Evolutionary conservation across 2,329 filamentous ascomycete species (phyloP).

Genomic region (Alternaria solani): DNA sequence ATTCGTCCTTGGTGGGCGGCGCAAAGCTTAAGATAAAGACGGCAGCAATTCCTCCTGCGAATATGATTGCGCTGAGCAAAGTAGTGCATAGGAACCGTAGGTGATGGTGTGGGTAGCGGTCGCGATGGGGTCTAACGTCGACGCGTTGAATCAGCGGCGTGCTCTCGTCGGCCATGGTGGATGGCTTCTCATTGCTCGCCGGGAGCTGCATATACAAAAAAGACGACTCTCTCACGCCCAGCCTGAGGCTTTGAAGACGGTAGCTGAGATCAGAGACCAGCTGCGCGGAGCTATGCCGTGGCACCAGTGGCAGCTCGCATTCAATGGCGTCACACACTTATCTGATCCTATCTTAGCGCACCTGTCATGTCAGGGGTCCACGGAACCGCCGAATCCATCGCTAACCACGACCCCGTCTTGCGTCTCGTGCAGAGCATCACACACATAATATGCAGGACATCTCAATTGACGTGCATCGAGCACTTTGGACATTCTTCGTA

Average conservation of each 20-base stretch:
- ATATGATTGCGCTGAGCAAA: conserved; percentile 52
- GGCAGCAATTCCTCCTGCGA: conserved; percentile 49
- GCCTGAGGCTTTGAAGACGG: conserved; percentile 9
- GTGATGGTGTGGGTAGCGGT: conserved; percentile 61
- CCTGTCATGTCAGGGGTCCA: conserved; percentile 12
- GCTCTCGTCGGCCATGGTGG: conserved; percentile 62
- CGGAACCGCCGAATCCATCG: neutral
- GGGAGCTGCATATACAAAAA: conserved; percentile 22
- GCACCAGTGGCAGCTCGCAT: neutral
- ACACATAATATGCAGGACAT: neutral
- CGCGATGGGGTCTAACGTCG: conserved; percentile 62
- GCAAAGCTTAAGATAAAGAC: conserved; percentile 51
- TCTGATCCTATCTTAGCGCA: conserved; percentile 21
- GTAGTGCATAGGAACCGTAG: conserved; percentile 73
- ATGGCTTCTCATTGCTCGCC: conserved; percentile 37
- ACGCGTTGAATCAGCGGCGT: conserved; percentile 74
- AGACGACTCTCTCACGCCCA: neutral
- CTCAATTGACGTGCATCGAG: neutral
- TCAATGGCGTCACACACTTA: conserved; percentile 22
- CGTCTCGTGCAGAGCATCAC: neutral
- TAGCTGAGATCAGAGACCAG: neutral
- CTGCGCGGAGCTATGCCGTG: conserved; percentile 12
- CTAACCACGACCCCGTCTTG: neutral
- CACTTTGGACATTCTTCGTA: no score
- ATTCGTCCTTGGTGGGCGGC: conserved; percentile 44